phyloP scores from a whole-genome alignment of 2,329 filamentous ascomycete genomes.

The Aspergillus felis region DNA sequence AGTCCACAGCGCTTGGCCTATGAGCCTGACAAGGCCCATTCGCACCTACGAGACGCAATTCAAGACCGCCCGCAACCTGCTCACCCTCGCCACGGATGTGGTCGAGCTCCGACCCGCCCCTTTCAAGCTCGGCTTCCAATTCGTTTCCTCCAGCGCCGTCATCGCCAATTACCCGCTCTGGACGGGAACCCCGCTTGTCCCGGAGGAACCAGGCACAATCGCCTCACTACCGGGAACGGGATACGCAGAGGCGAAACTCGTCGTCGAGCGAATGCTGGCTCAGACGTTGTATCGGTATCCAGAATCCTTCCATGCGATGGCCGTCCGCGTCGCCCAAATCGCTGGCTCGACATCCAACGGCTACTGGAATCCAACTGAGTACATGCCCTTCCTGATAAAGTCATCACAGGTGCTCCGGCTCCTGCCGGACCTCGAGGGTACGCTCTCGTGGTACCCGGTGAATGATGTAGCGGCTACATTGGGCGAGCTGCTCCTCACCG shows the following conservation, averaged over 20 bases:
- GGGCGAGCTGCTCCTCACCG: constrained; percentile 29
- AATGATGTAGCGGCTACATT: constrained; percentile 37
- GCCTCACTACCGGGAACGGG: constrained; percentile 43
- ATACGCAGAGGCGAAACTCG: constrained; percentile 51
- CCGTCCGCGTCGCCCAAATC: constrained; percentile 50
- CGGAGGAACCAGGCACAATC: constrained; percentile 43
- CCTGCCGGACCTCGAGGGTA: constrained; percentile 42
- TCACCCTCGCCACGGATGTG: constrained; percentile 41
- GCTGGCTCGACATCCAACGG: constrained; percentile 48
- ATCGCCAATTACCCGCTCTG: constrained; percentile 32
- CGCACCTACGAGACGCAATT: constrained; percentile 20
- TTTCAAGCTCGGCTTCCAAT: constrained; percentile 32
- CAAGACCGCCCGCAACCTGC: constrained; percentile 48
- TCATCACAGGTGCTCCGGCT: constrained; percentile 44
- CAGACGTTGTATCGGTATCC: constrained; percentile 44
- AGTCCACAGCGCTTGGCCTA: constrained; percentile 17
- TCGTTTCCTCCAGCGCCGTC: constrained; percentile 41
- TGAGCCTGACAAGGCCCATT: constrained; percentile 13
- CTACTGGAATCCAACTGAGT: constrained; percentile 54
- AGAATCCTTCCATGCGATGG: constrained; percentile 41
- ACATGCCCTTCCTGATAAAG: constrained; percentile 50
- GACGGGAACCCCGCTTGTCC: constrained; percentile 31
- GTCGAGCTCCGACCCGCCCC: constrained; percentile 10
- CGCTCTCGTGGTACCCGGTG: constrained; percentile 46
- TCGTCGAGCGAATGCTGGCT: constrained; percentile 50